phyloP scores from a whole-genome alignment of 208 protist species.

The Leptomonas pyrrhocoris region DNA sequence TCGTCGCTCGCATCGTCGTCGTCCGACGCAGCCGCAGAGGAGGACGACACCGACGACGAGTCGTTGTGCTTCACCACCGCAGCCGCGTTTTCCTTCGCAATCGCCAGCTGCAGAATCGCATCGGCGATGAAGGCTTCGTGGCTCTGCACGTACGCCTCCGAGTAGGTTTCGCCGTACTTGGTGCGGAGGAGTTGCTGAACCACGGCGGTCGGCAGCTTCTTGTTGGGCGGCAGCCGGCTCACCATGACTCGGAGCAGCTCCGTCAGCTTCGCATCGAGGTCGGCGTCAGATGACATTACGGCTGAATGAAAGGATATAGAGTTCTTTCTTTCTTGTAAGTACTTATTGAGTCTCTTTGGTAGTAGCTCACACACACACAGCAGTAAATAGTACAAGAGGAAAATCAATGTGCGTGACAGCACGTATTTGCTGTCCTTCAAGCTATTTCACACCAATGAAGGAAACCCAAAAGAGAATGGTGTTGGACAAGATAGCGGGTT shows the following conservation, averaged over 20 bases:
- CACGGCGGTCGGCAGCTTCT: slow-evolving; percentile 67
- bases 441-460: no score
- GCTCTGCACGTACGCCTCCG: slow-evolving; percentile 55
- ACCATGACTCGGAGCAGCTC: slow-evolving; percentile 73
- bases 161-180: slow-evolving; percentile 69
- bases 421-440: no score
- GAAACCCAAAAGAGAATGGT: no score
- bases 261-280: slow-evolving; percentile 64
- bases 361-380: no score
- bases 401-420: no score
- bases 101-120: slow-evolving; percentile 48
- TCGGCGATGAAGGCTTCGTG: slow-evolving; percentile 50
- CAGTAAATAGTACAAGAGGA: no score
- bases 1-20: slow-evolving; percentile 23
- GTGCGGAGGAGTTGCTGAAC: slow-evolving; percentile 67
- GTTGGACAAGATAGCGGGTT: no score
- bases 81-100: slow-evolving; percentile 23
- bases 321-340: no score
- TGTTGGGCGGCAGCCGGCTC: slow-evolving; percentile 69
- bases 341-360: no score
- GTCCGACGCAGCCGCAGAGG: background rate
- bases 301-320: no score
- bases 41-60: background rate
- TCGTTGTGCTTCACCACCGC: background rate
- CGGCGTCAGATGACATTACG: slow-evolving; percentile 40